These are phyloP conservation scores for Phytopythium sindhum DNA, from an alignment of 352 stramenopile species.

Conservation along the genomic window DNA sequence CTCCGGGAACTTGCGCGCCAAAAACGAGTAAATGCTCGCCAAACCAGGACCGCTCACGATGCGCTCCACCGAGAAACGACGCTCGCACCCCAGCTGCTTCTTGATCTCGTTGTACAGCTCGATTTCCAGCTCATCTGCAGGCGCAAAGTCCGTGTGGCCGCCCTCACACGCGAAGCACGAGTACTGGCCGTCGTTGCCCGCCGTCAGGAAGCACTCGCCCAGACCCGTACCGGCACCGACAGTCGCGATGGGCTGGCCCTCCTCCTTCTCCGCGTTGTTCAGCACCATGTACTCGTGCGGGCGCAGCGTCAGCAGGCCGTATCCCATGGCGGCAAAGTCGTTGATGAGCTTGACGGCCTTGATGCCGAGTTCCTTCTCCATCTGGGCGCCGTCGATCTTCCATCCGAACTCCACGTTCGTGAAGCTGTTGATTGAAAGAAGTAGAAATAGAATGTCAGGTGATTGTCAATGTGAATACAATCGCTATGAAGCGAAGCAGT, in stretches of 20 bases:
- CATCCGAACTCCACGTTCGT: conserved; percentile 93
- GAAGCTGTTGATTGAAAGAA: too few relatives aligned
- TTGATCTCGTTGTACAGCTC: conserved; percentile 83
- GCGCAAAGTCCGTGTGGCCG: conserved; percentile 95
- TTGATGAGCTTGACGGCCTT: conserved; percentile 92
- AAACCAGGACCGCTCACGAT: conserved; percentile 95
- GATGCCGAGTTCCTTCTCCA: conserved; percentile 82
- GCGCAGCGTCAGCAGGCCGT: conserved; percentile 95
- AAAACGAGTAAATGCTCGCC: conserved; percentile 96
- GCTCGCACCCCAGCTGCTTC: conserved; percentile 22
- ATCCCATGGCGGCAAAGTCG: conserved; percentile 97
- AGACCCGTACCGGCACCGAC: conserved; percentile 96
- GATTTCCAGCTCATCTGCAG: conserved; percentile 85
- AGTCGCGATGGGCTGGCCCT: conserved; percentile 91
- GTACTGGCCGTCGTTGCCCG: conserved; percentile 81
- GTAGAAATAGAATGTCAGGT: too few relatives aligned
- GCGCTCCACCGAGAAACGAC: conserved; percentile 91
- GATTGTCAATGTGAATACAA: too few relatives aligned
- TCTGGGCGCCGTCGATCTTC: conserved; percentile 75
- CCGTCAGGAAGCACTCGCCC: conserved; percentile 95
- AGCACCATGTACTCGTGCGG: conserved; percentile 89
- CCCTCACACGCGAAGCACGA: conserved; percentile 92
- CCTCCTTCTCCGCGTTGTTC: conserved; percentile 65
- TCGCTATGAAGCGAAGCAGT: too few relatives aligned
- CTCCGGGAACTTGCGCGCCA: conserved; percentile 88